These are phyloP conservation scores for Acarospora socialis DNA, from an alignment of 2,329 filamentous ascomycete genomes.

Conservation along the genomic window DNA sequence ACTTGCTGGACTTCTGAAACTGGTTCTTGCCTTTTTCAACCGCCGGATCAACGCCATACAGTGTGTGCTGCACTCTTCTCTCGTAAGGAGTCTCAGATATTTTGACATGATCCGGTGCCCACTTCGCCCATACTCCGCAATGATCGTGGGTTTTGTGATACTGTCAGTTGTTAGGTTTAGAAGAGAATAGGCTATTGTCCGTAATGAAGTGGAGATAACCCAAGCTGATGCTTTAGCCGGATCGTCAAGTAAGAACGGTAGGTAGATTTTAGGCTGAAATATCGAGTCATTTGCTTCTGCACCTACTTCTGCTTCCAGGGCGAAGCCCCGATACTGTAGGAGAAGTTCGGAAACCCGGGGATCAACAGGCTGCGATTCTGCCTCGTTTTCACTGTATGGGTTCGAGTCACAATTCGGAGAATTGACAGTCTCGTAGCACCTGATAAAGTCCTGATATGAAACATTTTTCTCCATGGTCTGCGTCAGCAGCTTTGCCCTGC, in stretches of 20 bases:
- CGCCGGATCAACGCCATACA: background rate
- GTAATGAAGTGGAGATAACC: conserved; percentile 37
- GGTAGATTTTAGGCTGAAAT: conserved; percentile 37
- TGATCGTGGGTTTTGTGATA: too few species aligned
- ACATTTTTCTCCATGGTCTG: too few species aligned
- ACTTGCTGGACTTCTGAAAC: background rate
- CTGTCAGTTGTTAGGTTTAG: background rate
- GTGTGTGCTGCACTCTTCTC: background rate
- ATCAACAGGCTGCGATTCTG: conserved; percentile 24
- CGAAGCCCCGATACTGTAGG: conserved; percentile 33
- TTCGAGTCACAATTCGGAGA: too few species aligned
- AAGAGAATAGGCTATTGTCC: conserved; percentile 42
- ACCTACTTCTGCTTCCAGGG: conserved; percentile 13
- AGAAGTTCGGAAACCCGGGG: conserved; percentile 38
- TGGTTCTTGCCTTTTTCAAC: background rate
- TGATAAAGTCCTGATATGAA: too few species aligned
- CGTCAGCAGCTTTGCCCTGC: too few species aligned
- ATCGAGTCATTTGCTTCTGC: conserved; percentile 15
- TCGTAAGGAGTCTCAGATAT: background rate
- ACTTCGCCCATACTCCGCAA: conserved; percentile 13
- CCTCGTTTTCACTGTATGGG: too few species aligned
- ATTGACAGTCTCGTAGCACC: too few species aligned
- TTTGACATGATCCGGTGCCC: conserved; percentile 8
- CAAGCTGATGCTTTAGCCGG: conserved; percentile 42
- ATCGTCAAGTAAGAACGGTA: conserved; percentile 49